Evolutionary conservation across 225 moss, liverwort and hornwort genomes (phyloP).

Genomic region (Asterella californica): DNA sequence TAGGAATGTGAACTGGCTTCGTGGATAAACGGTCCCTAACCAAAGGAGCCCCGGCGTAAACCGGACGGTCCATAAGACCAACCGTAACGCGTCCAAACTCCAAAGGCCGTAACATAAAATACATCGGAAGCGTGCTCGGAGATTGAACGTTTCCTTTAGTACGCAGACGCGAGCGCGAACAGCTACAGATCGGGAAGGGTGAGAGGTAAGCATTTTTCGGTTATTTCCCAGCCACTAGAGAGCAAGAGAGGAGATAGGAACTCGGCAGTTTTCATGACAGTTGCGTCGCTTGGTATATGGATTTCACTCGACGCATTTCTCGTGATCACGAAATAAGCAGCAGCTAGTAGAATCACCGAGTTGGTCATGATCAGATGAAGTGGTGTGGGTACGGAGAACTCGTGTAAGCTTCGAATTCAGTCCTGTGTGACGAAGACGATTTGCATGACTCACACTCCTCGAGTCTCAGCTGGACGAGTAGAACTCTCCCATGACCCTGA

Average conservation of each 20-base stretch:
- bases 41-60: too few species aligned
- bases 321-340: not conserved
- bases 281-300: slow-evolving; percentile 12
- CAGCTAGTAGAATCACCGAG: not conserved
- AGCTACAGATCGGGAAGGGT: too few species aligned
- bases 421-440: not conserved
- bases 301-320: slow-evolving; percentile 12
- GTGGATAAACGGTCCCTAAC: too few species aligned
- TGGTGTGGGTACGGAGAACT: too few species aligned
- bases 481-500: not conserved
- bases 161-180: too few species aligned
- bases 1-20: too few species aligned
- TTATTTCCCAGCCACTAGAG: not conserved
- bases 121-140: too few species aligned
- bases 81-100: too few species aligned
- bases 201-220: too few species aligned
- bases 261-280: not conserved
- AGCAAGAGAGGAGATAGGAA: not conserved
- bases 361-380: not conserved
- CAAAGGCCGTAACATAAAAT: too few species aligned
- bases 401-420: not conserved
- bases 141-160: too few species aligned
- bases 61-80: too few species aligned
- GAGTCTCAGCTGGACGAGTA: not conserved
- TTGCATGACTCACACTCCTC: not conserved